Conservation (phyloP, 2,329 filamentous ascomycete genomes). For the Hymenoscyphus infarciens region DNA sequence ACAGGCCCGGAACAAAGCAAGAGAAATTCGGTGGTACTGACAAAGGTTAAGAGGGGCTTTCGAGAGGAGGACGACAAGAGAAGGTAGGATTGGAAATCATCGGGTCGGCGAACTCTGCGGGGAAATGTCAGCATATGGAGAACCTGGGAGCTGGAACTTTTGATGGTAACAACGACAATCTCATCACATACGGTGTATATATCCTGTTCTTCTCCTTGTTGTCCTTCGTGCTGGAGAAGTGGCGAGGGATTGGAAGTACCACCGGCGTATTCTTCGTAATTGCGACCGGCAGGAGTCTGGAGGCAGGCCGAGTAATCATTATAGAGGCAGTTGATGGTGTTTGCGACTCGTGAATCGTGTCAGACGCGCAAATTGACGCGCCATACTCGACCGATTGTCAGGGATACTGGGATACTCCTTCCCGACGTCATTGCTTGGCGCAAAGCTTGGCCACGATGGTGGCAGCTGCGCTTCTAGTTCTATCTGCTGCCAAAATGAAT, state of each 20-base stretch:
- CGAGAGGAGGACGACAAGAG: constrained; percentile 52
- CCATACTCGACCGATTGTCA: background rate
- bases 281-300: constrained; percentile 17
- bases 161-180: too few species aligned
- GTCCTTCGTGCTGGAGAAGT: constrained; percentile 24
- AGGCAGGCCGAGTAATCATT: constrained; percentile 26
- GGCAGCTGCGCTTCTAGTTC: too few species aligned
- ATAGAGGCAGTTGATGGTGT: constrained; percentile 3
- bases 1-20: background rate
- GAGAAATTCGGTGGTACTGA: constrained; percentile 1
- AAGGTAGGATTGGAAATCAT: constrained; percentile 53
- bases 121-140: background rate
- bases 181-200: constrained; percentile 36
- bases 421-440: background rate
- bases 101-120: constrained; percentile 49
- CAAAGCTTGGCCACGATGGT: background rate
- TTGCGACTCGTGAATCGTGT: background rate
- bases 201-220: constrained; percentile 39
- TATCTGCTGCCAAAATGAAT: background rate
- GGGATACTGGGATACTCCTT: background rate
- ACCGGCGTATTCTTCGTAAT: constrained; percentile 1
- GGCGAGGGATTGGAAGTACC: constrained; percentile 10
- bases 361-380: background rate
- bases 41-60: constrained; percentile 45
- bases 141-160: background rate